Conservation (phyloP, 306 rosid species). For the Sphenostylis stenocarpa region DNA sequence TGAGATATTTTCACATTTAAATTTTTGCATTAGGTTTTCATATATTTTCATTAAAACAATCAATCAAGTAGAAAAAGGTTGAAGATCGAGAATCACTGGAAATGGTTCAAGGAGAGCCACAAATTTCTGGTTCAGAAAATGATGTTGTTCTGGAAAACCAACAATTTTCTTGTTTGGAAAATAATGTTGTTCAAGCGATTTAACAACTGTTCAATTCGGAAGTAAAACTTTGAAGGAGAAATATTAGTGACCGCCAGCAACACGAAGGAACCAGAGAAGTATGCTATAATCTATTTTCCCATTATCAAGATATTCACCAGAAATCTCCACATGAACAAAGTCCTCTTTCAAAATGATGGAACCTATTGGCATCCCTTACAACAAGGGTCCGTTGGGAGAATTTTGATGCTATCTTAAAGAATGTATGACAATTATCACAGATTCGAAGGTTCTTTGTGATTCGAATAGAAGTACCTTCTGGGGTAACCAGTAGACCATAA, state of each 20-base stretch:
- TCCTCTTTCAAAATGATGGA: slow-evolving; percentile 69
- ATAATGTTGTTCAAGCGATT: not conserved
- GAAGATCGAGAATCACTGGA: no score
- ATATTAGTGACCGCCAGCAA: not conserved
- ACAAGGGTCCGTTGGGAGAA: slow-evolving; percentile 49
- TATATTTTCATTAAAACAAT: no score
- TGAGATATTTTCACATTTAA: no score
- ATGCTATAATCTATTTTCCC: not conserved
- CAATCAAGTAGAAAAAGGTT: no score
- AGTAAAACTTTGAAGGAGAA: not conserved
- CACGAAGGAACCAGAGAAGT: not conserved
- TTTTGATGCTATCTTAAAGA: slow-evolving; percentile 64
- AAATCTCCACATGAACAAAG: slow-evolving; percentile 75
- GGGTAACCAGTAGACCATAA: slow-evolving; percentile 56
- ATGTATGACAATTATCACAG: slow-evolving; percentile 71
- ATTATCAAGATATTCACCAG: slow-evolving; percentile 48
- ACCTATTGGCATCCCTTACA: slow-evolving; percentile 78
- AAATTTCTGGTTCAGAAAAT: not conserved
- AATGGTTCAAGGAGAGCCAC: no score
- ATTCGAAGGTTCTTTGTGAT: slow-evolving; percentile 69
- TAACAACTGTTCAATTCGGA: no score
- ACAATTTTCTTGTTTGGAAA: not conserved
- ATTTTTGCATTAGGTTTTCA: no score
- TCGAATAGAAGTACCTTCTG: slow-evolving; percentile 50
- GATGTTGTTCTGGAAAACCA: not conserved